A percentile compares a stretch with the other conserved stretches of the same genome.
These are phyloP conservation scores for Taphrina flavorubra DNA, from an alignment of 1,139 yeast species.

Conservation along the genomic window DNA sequence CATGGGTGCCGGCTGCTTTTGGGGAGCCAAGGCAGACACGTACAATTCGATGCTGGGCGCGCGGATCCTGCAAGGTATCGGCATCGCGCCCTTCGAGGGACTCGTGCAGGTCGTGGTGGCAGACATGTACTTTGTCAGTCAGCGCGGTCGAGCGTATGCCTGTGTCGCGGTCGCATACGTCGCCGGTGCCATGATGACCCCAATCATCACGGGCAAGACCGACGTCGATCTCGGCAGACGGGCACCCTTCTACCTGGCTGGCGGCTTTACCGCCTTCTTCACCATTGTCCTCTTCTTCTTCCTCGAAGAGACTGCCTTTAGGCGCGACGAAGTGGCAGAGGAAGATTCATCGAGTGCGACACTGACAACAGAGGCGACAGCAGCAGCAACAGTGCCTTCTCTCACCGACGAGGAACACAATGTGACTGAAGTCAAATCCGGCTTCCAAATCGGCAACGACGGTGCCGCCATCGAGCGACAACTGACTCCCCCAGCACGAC, in stretches of 20 bases:
- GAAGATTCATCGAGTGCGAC: slow-evolving; percentile 41
- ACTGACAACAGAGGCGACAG: slow-evolving; percentile 19
- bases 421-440: background rate
- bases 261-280: slow-evolving; percentile 42
- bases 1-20: slow-evolving; percentile 44
- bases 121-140: slow-evolving; percentile 46
- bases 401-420: background rate
- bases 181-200: slow-evolving; percentile 45
- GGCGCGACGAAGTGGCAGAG: slow-evolving; percentile 16
- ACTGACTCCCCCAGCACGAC: background rate
- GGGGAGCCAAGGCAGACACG: slow-evolving; percentile 46
- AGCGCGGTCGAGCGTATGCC: slow-evolving; percentile 46
- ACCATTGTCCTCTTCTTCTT: slow-evolving; percentile 43
- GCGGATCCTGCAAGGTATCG: slow-evolving; percentile 46
- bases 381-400: background rate
- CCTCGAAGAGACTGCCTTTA: slow-evolving; percentile 45
- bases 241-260: slow-evolving; percentile 45
- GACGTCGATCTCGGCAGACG: slow-evolving; percentile 44
- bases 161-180: slow-evolving; percentile 43
- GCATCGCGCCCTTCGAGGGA: slow-evolving; percentile 46
- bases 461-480: slow-evolving; percentile 10
- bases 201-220: slow-evolving; percentile 45
- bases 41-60: slow-evolving; percentile 45
- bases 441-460: background rate
- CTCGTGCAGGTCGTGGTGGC: slow-evolving; percentile 46